These are phyloP conservation scores for Monosporozyma siamensis DNA, from an alignment of 805 yeast species.

Conservation along the genomic window DNA sequence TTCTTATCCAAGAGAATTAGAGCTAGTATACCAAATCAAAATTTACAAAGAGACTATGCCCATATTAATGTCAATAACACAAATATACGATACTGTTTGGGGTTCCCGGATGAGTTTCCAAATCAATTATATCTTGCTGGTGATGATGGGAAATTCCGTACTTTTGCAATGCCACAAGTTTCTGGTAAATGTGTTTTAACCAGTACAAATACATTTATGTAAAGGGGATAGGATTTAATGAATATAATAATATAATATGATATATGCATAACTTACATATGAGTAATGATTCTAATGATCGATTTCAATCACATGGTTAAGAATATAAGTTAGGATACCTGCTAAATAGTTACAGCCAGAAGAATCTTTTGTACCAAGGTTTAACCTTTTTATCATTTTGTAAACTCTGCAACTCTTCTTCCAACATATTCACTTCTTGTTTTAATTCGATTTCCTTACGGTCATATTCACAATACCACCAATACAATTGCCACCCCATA, in stretches of 20 bases:
- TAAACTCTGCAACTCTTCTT: conserved; percentile 11
- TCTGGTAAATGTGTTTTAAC: conserved; percentile 25
- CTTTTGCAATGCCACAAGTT: conserved; percentile 22
- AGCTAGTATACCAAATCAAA: conserved; percentile 25
- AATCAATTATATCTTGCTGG: conserved; percentile 24
- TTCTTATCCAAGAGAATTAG: conserved; percentile 20
- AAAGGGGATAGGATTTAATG: no score
- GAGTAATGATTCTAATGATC: neutral
- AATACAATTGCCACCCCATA: conserved; percentile 18
- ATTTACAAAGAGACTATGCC: conserved; percentile 24
- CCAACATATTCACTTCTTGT: conserved; percentile 13
- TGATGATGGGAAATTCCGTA: conserved; percentile 22
- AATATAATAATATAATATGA: neutral
- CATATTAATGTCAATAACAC: conserved; percentile 21
- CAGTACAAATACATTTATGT: conserved; percentile 12
- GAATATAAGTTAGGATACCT: no score
- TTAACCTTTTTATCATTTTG: neutral
- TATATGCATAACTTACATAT: no score
- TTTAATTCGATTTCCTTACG: conserved; percentile 19
- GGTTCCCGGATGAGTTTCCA: conserved; percentile 28
- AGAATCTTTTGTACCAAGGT: conserved; percentile 3
- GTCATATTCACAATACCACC: conserved; percentile 27
- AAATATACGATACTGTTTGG: conserved; percentile 14
- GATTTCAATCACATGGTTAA: neutral
- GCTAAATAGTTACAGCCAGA: no score